A percentile compares a stretch with the other conserved stretches of the same genome.
Evolutionary conservation across 225 moss, liverwort and hornwort species (phyloP).

Genomic region (Lunularia cruciata): DNA sequence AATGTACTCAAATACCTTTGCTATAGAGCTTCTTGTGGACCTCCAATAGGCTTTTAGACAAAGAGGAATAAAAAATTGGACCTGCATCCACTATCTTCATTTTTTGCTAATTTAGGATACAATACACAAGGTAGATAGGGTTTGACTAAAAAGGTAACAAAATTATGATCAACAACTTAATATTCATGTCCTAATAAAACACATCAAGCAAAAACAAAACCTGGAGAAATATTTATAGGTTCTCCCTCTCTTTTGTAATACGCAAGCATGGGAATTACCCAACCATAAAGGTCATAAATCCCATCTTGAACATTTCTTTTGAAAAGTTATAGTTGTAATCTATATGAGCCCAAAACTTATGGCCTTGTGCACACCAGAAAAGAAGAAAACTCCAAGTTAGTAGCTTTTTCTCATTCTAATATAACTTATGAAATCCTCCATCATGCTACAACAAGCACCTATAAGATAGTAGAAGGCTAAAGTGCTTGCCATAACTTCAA

Average conservation of each 20-base stretch:
- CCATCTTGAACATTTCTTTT: slow-evolving; percentile 56
- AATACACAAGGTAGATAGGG: too few species aligned
- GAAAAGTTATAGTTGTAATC: slow-evolving; percentile 52
- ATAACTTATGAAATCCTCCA: too few species aligned
- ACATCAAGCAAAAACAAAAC: slow-evolving; percentile 20
- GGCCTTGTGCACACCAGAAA: slow-evolving; percentile 55
- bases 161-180: too few species aligned
- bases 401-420: too few species aligned
- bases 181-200: background rate
- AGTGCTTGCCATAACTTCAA: too few species aligned
- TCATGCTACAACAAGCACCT: too few species aligned
- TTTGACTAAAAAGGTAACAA: too few species aligned
- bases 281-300: slow-evolving; percentile 73
- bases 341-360: slow-evolving; percentile 86
- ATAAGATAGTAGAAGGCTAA: background rate
- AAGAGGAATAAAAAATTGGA: too few species aligned
- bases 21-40: slow-evolving; percentile 70
- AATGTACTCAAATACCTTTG: slow-evolving; percentile 80
- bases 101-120: too few species aligned
- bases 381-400: slow-evolving; percentile 1
- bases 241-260: slow-evolving; percentile 62
- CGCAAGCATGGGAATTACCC: slow-evolving; percentile 67
- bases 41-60: too few species aligned
- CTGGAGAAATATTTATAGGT: slow-evolving; percentile 54
- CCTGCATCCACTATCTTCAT: slow-evolving; percentile 47